These are phyloP conservation scores for Haplosporangium sp. DNA, from an alignment of 371 early-diverging fungal species.

Conservation along the genomic window DNA sequence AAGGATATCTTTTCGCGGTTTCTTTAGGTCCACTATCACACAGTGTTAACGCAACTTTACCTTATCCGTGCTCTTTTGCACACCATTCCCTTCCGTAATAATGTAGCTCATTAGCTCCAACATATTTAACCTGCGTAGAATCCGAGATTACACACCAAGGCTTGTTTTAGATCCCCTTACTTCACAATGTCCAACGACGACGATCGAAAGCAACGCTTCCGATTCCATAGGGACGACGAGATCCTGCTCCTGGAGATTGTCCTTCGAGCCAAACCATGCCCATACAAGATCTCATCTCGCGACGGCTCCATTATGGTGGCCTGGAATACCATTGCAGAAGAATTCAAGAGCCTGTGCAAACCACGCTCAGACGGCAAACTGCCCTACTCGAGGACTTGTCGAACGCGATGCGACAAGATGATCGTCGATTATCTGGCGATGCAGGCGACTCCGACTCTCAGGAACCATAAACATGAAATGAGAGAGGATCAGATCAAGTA, in stretches of 20 bases:
- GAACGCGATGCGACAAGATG: slow-evolving; percentile 47
- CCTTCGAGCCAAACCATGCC: slow-evolving; percentile 33
- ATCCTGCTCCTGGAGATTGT: slow-evolving; percentile 38
- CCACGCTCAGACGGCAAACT: slow-evolving; percentile 38
- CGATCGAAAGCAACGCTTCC: slow-evolving; percentile 44
- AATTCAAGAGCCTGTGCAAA: slow-evolving; percentile 20
- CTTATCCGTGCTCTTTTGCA: too few species aligned
- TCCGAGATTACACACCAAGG: too few species aligned
- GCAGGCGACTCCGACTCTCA: slow-evolving; percentile 15
- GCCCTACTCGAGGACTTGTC: slow-evolving; percentile 46
- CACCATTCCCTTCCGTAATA: too few species aligned
- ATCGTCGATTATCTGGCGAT: slow-evolving; percentile 25
- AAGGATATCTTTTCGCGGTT: too few species aligned
- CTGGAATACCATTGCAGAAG: slow-evolving; percentile 41
- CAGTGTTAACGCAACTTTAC: too few species aligned
- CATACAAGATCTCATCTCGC: slow-evolving; percentile 38
- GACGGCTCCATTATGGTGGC: slow-evolving; percentile 50
- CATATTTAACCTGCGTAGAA: too few species aligned
- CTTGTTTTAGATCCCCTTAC: too few species aligned
- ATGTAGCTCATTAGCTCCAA: too few species aligned
- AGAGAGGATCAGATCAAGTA: slow-evolving; percentile 36
- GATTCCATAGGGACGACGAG: slow-evolving; percentile 49
- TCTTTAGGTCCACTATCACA: too few species aligned
- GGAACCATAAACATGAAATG: slow-evolving; percentile 20
- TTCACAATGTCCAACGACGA: slow-evolving; percentile 20